Evolutionary conservation across 352 stramenopile genomes (phyloP).

Genomic region (Pythium scleroteichum): DNA sequence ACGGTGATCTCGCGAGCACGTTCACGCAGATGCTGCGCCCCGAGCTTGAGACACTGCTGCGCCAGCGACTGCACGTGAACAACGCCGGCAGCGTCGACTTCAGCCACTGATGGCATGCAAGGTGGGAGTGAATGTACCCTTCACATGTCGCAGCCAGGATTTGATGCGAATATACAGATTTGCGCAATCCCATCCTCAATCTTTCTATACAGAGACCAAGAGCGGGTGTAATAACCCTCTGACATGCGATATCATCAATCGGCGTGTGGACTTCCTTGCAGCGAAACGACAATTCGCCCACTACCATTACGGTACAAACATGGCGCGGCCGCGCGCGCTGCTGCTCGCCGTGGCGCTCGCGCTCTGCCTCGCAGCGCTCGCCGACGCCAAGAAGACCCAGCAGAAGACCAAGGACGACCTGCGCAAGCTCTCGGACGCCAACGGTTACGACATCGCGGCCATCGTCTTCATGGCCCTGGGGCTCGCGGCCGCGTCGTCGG

Average conservation of each 20-base stretch:
- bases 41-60: conserved; percentile 25
- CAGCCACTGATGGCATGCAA: too few species aligned
- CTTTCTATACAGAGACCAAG: too few species aligned
- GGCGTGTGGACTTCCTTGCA: too few species aligned
- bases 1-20: conserved; percentile 30
- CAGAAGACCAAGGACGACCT: conserved; percentile 23
- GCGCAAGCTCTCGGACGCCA: conserved; percentile 38
- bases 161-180: too few species aligned
- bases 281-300: too few species aligned
- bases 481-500: conserved; percentile 45
- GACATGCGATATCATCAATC: too few species aligned
- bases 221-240: too few species aligned
- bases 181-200: too few species aligned
- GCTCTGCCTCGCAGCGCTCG: neutral
- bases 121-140: too few species aligned
- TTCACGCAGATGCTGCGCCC: conserved; percentile 24
- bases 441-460: conserved; percentile 41
- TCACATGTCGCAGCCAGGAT: too few species aligned
- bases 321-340: too few species aligned
- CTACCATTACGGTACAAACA: too few species aligned
- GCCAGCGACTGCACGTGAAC: conserved; percentile 1
- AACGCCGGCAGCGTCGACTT: conserved; percentile 15
- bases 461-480: conserved; percentile 54
- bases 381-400: neutral
- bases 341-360: neutral